Percentiles rank a stretch among this genome's conserved stretches.
Evolutionary conservation across 2,329 filamentous ascomycete species (phyloP).

Genomic region (Sporothrix euskadiensis): DNA sequence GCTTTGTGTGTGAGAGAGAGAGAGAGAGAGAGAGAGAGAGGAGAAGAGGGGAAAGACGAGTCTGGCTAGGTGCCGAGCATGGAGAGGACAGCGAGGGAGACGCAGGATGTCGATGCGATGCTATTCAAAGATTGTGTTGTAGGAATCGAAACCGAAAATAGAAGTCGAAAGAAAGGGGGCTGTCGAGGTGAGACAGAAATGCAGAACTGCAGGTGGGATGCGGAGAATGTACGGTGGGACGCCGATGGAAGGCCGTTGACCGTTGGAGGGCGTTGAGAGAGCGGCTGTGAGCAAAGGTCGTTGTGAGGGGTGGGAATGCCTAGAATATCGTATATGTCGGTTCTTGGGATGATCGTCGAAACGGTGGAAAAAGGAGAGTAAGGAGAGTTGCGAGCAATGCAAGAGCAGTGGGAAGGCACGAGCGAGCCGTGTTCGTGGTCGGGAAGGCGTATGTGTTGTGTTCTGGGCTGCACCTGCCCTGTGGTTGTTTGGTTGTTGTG

Average conservation of each 20-base stretch:
- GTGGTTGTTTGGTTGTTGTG: not conserved
- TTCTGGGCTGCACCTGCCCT: slow-evolving; percentile 7
- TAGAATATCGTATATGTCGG: not conserved
- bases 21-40: not conserved
- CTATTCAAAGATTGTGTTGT: not conserved
- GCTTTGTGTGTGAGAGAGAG: not conserved
- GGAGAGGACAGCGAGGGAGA: not conserved
- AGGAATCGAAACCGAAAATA: not conserved
- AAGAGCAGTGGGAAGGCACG: not conserved
- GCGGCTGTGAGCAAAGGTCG: not conserved
- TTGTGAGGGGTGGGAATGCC: not conserved
- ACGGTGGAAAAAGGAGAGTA: slow-evolving; percentile 7
- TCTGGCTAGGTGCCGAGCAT: slow-evolving; percentile 34
- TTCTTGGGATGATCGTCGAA: not conserved
- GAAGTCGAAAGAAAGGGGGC: not conserved
- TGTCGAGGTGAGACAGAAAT: slow-evolving; percentile 8
- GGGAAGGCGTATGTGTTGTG: not conserved
- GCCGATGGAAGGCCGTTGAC: not conserved
- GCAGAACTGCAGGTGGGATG: slow-evolving; percentile 5
- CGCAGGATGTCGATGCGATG: not conserved
- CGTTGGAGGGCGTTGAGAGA: not conserved
- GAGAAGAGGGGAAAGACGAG: not conserved
- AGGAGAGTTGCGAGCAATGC: not conserved
- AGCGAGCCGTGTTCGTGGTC: not conserved
- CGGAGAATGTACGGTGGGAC: slow-evolving; percentile 20